Base-by-base conservation (phyloP, 345 rosid genomes). In the Gossypium longicalyx region DNA sequence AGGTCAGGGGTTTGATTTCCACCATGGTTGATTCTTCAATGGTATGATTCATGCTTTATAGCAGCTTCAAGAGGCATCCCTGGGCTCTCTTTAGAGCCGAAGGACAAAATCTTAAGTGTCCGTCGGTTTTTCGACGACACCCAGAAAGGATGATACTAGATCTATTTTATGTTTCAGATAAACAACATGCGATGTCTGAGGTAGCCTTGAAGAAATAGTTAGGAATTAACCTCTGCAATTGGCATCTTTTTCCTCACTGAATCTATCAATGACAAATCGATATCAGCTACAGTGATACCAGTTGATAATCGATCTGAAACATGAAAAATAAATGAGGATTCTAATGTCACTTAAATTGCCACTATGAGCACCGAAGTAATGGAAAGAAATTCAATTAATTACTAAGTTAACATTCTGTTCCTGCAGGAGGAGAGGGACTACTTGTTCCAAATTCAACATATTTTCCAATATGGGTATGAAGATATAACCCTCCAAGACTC, bases 171-270 rank as follows among this genome's bases (percentile, higher is more conserved):
- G 41, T 34, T 34, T 34, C 41, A 34, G 7, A 1, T 34, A 34
- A 34, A 34, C 7, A 34, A 5, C 6, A 52, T n/a, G 52, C 16
- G n/a, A 23, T 73, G 12, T 22, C 62, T 4, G 8, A 73, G 15
- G 76, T 17, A 45, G 0, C 47, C 62, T 43, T 7, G 9, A 47
- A 67, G 15, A 49, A 59, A 38, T 59, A 64, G n/a, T 51, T 34
- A 11, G 22, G 22, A 51, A 73, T 62, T 83, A 84, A 88, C 98
- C 92, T 94, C 82, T 12, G 81, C 89, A 41, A 92, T 86, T 74
- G 97, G 98, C 89, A 94, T 86, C 77, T 87, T 94, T 71, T 81
- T 72, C 81, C 97, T 85, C 78, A 91, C 97, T 5, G 97, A 92
- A 41, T 89, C 93, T n/a, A 94, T 83, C 67, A 89, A 80, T 22